phyloP scores from a whole-genome alignment of 257 asterid genomes.

The Nemophila menziesii region DNA sequence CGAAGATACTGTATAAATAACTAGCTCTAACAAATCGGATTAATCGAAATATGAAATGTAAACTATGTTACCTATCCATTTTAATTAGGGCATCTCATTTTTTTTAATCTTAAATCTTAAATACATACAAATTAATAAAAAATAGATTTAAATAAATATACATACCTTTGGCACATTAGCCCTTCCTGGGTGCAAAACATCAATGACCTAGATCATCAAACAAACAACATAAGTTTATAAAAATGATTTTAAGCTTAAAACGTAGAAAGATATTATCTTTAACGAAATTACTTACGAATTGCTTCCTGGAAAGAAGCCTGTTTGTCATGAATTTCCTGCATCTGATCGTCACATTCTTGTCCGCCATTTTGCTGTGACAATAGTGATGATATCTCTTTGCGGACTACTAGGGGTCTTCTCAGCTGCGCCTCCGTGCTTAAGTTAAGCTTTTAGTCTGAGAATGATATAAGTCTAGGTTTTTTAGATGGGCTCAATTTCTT shows the following conservation, averaged over 20 bases:
- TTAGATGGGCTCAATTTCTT: neutral
- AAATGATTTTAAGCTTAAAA: neutral
- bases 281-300: conserved; percentile 36
- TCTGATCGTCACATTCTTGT: conserved; percentile 79
- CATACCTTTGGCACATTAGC: conserved; percentile 81
- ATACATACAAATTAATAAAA: no score
- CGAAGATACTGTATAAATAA: neutral
- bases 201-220: conserved; percentile 41
- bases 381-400: neutral
- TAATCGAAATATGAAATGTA: no score
- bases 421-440: neutral
- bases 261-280: no score
- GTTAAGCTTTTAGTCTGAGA: neutral
- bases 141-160: no score
- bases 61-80: no score
- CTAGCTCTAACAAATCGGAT: neutral
- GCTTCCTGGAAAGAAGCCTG: conserved; percentile 78
- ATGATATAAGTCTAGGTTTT: neutral
- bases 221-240: neutral
- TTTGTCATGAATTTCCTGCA: conserved; percentile 90
- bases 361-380: conserved; percentile 59
- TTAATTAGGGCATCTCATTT: no score
- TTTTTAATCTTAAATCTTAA: no score
- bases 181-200: conserved; percentile 87
- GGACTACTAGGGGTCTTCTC: neutral